Evolutionary conservation across 2,329 filamentous ascomycete species (phyloP), one percentile per base, ranked within the genome.

Genomic region (Clarireedia sp.): DNA sequence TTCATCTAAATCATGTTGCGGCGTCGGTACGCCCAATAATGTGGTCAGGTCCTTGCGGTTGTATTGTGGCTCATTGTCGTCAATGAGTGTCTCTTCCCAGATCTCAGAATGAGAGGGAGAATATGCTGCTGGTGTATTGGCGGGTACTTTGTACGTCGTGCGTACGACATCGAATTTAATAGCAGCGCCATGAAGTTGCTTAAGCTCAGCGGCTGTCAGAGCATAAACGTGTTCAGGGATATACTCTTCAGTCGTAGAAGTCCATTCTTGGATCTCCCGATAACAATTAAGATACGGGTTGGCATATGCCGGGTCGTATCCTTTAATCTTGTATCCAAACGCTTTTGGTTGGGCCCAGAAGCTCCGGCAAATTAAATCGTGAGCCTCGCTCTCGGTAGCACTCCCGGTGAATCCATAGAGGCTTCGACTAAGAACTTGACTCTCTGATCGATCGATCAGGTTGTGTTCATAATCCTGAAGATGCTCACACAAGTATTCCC

Each of bases 301-400:
- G 41, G 37, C 52, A 6, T 16, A 40, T 5, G 43, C 46, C 1
- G 52, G 45, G 17, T 50, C 49, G 4, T 54, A 50, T 5, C 46
- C 52, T 33, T 64, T 57, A 68, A 55, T 69, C 1, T 24, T 19
- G 23, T 46, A 26, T 12, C 21, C 43, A 26, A 46, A 46, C 2
- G 19, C 19, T 5, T 29, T 23, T 9, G 23, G 43, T 26, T 46
- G 21, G 43, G 43, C 43, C 43, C 43, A 46, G 16, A 46, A 46
- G 16, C 4, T 9, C 12, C 10, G 19, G 19, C 16, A n/a, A 12
- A 6, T 3, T n/a, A 3, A 9, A 23, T 46, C 9, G 3, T 21
- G 19, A 14, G 21, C 7, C 8, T 45, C 19, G 16, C 17, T 12
- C 5, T 26, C 12, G 14, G 12, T 16, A 24, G 23, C 21, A 23